Base-by-base conservation (phyloP, 805 yeast species). In the Wickerhamomyces ciferrii region DNA sequence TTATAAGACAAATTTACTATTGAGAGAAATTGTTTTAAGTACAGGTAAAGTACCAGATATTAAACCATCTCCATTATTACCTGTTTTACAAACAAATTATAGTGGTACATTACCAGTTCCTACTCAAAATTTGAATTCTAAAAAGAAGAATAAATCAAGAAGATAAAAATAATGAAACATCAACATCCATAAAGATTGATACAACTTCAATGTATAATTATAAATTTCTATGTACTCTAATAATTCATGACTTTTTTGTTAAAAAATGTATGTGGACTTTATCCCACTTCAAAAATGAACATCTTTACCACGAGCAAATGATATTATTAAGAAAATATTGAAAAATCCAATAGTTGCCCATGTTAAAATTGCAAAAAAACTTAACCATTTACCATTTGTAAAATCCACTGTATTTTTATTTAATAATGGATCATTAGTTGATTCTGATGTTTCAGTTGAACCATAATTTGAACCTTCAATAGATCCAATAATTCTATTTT, bases 81-180 rank as follows among this genome's bases (percentile, higher is more conserved):
- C 96, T 1, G 83, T 86, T 0, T 72, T 86, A 47, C 81, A 81
- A 59, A 77, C 82, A 21, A 87, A 83, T 53, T 90, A 87, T 58
- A 68, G 77, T 34, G 97, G 97, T 41, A 75, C 84, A 1, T 72
- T 91, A 58, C 97, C 97, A 1, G 85, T 87, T 2, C 67, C 74
- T 5, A 61, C 72, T 3, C 63, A 59, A 29, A 45, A 47, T n/a
- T 25, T 36, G 24, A 39, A 44, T 32, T 38, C 50, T 20, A 53
- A 52, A 43, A 54, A 55, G 50, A 59, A 57, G 40, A 47, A 53
- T 19, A 59, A 59, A 42, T 24, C 53, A 5, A 44, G 48, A 46
- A 53, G 54, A 47, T 49, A 52, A 51, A 47, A 34, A 34, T 31
- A 15, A 15, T n/a, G n/a, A n/a, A n/a, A n/a, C n/a, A n/a, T n/a